Evolutionary conservation across 2,329 filamentous ascomycete species (phyloP).

Genomic region (Botrytis sinoallii): DNA sequence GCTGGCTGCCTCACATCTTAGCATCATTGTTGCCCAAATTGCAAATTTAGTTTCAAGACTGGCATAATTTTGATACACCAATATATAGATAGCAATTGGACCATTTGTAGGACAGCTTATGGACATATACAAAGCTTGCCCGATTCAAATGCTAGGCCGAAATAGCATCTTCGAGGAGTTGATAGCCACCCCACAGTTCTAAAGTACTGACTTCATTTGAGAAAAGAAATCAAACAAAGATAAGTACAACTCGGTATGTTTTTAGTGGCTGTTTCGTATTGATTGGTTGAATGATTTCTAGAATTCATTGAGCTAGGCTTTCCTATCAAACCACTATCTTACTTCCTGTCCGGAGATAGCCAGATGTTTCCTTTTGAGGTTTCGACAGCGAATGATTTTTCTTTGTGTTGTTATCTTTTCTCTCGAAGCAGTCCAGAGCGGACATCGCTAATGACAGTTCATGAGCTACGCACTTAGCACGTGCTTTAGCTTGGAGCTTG

Average conservation of each 20-base stretch:
- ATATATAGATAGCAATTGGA: neutral
- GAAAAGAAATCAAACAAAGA: neutral
- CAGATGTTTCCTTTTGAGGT: neutral
- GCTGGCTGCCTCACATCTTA: neutral
- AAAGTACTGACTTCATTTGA: neutral
- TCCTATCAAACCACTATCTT: neutral
- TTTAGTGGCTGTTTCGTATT: neutral
- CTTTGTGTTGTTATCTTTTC: neutral
- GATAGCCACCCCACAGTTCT: neutral
- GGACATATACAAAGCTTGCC: neutral
- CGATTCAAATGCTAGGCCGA: neutral
- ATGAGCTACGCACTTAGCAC: neutral
- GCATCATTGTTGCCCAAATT: neutral
- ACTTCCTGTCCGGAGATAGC: neutral
- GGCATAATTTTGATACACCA: neutral
- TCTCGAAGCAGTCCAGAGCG: neutral
- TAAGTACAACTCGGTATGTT: neutral
- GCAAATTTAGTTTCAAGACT: neutral
- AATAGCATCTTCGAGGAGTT: neutral
- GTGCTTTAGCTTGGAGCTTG: neutral
- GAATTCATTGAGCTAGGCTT: neutral
- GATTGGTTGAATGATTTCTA: neutral
- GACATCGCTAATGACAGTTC: neutral
- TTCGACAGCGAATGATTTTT: neutral
- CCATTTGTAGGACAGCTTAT: neutral